These are phyloP conservation scores for Geranium brycei DNA, from an alignment of 345 rosid species.

Conservation along the genomic window DNA sequence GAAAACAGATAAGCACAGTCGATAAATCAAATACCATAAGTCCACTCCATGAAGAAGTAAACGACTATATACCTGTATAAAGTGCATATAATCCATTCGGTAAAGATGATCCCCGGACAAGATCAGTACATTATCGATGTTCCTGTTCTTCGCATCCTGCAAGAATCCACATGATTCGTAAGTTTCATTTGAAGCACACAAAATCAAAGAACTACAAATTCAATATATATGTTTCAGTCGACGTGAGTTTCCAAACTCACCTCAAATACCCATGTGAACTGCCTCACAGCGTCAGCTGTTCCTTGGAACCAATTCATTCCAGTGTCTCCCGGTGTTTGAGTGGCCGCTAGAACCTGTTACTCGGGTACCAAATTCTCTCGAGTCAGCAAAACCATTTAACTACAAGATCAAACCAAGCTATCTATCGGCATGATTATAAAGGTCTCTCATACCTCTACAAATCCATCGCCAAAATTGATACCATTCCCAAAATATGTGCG, in stretches of 20 bases:
- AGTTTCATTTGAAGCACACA: not conserved
- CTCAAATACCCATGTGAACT: slow-evolving; percentile 74
- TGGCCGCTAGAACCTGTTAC: slow-evolving; percentile 65
- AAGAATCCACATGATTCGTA: slow-evolving; percentile 1
- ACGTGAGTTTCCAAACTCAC: slow-evolving; percentile 19
- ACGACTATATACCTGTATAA: slow-evolving; percentile 46
- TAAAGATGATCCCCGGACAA: slow-evolving; percentile 86
- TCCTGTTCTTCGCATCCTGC: slow-evolving; percentile 67
- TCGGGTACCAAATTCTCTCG: not conserved
- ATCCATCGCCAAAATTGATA: slow-evolving; percentile 60
- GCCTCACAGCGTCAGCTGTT: slow-evolving; percentile 90
- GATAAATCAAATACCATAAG: not conserved
- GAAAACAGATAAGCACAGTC: not conserved
- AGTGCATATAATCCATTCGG: slow-evolving; percentile 86
- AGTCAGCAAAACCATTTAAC: not conserved
- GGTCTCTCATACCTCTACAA: slow-evolving; percentile 49
- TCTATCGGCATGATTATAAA: not conserved
- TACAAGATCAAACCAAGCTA: not conserved
- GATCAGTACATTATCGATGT: slow-evolving; percentile 71
- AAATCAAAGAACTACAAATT: not conserved
- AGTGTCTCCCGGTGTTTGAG: slow-evolving; percentile 73
- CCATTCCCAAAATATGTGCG: slow-evolving; percentile 65
- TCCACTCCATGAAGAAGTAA: not conserved
- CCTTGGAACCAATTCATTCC: slow-evolving; percentile 94
- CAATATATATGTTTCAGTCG: not conserved